Percentiles rank a stretch among this genome's conserved stretches.
Evolutionary conservation across 192 early-diverging fungal species (phyloP).

Genomic region (Gigaspora rosea): DNA sequence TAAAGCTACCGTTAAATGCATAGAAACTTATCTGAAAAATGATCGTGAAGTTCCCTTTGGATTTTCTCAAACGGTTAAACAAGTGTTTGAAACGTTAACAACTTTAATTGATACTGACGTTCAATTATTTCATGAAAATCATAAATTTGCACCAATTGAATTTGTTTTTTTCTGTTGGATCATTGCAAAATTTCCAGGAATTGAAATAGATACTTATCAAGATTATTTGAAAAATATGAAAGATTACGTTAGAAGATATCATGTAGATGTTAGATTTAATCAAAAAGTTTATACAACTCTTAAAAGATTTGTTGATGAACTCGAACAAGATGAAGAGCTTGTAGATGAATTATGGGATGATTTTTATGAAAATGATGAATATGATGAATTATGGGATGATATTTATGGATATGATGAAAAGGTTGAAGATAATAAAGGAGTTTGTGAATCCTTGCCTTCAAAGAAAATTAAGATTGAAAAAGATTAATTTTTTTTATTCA

Average conservation of each 20-base stretch:
- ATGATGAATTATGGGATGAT: no score
- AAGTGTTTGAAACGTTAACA: slow-evolving; percentile 4
- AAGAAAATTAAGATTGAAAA: no score
- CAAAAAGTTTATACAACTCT: not conserved
- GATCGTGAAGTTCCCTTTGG: slow-evolving; percentile 4
- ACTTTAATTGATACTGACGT: slow-evolving; percentile 11
- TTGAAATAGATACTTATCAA: slow-evolving; percentile 5
- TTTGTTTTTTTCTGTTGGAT: slow-evolving; percentile 31
- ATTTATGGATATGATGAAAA: no score
- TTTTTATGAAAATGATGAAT: no score
- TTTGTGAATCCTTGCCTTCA: no score
- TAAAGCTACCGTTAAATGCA: not conserved
- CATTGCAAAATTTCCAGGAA: not conserved
- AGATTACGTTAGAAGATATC: slow-evolving; percentile 4
- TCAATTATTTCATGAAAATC: not conserved
- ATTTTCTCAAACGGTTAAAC: not conserved
- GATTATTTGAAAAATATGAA: slow-evolving; percentile 9
- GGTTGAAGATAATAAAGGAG: no score
- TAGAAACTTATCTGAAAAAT: slow-evolving; percentile 20
- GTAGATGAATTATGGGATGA: no score
- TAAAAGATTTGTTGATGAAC: not conserved
- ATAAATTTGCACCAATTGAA: slow-evolving; percentile 28
- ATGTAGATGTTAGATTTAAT: slow-evolving; percentile 26
- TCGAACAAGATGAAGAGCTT: no score
- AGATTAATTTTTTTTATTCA: no score